phyloP scores from a whole-genome alignment of 2,329 filamentous ascomycete species.

The Trichoderma asperellum region DNA sequence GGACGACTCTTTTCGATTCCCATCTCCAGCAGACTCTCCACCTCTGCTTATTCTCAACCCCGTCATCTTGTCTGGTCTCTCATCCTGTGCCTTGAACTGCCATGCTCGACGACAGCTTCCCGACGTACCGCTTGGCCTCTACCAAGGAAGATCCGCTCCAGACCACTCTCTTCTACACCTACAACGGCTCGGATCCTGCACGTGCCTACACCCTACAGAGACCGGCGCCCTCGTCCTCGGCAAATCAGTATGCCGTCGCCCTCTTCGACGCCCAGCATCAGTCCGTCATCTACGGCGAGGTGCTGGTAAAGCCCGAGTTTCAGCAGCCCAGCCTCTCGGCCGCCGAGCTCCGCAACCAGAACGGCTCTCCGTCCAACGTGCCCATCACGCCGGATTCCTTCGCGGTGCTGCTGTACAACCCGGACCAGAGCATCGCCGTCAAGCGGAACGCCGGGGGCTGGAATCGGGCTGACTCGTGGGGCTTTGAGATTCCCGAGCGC shows the following conservation, averaged over 20 bases:
- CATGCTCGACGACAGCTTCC: conserved; percentile 96
- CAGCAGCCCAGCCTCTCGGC: conserved; percentile 79
- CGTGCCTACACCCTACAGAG: conserved; percentile 82
- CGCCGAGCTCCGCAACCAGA: conserved; percentile 74
- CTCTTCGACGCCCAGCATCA: conserved; percentile 81
- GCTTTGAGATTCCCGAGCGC: conserved; percentile 88
- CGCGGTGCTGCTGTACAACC: conserved; percentile 88
- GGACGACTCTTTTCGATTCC: neutral
- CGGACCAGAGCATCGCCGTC: conserved; percentile 78
- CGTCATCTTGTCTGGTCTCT: neutral
- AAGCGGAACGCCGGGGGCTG: conserved; percentile 74
- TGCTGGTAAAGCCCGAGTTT: conserved; percentile 83
- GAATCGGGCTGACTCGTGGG: conserved; percentile 81
- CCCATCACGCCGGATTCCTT: conserved; percentile 79
- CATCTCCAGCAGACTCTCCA: neutral
- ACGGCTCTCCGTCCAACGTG: conserved; percentile 60
- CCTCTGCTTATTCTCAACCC: neutral
- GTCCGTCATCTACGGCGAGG: conserved; percentile 84
- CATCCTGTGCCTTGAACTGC: neutral
- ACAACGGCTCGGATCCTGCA: conserved; percentile 79
- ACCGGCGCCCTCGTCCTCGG: conserved; percentile 68
- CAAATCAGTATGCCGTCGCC: conserved; percentile 84
- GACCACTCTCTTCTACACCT: conserved; percentile 62
- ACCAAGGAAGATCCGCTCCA: conserved; percentile 57
- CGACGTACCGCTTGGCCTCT: conserved; percentile 64